Evolutionary conservation across 1,284 basidiomycete genomes (phyloP), one percentile per base, ranked within the genome.

Genomic region (Omphalotus olearius): DNA sequence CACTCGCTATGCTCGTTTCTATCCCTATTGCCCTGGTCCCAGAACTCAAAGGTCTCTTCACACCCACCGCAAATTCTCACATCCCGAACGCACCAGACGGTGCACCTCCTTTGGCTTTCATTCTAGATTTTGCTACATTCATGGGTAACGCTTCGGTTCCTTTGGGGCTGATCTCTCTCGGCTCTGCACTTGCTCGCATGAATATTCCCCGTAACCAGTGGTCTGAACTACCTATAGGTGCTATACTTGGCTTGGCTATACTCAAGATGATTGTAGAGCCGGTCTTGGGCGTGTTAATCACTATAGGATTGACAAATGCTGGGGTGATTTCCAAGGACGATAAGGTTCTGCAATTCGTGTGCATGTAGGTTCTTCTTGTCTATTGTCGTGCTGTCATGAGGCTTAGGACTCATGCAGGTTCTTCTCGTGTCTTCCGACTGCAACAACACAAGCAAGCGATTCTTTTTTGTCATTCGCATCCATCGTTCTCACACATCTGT

Each of bases 141-240:
- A 72, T 91, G 10, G 89, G 89, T 1, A 80, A 69, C 0, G 85
- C 88, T 0, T 80, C 80, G 0, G 80, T 93, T 0, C 91, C 91
- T 0, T 64, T 90, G 0, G 85, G 83, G 1, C 67, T 93, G 26
- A 77, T 91, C 11, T 81, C 83, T 18, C 71, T 93, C 1, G 91
- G 91, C 0, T 83, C 84, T 0, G 83, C 85, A 0, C 75, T 93
- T 23, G 88, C 89, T 0, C 71, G 85, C 38, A 62, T 93, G 49
- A 72, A 77, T 37, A 64, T 89, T 2, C 80, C 82, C 1, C 61
- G 67, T 47, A 69, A 67, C 18, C 69, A 74, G 55, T 81, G 74
- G 80, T 66, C 59, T 11, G 71, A 69, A 2, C 68, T 91, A 11
- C 91, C 91, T 0, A 61, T 84, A 0, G 80, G 80, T 1, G 83